A percentile compares a stretch with the other conserved stretches of the same genome.
Evolutionary conservation across 148 eudicot genomes (phyloP).

Genomic region (Chenopodium quinoa): DNA sequence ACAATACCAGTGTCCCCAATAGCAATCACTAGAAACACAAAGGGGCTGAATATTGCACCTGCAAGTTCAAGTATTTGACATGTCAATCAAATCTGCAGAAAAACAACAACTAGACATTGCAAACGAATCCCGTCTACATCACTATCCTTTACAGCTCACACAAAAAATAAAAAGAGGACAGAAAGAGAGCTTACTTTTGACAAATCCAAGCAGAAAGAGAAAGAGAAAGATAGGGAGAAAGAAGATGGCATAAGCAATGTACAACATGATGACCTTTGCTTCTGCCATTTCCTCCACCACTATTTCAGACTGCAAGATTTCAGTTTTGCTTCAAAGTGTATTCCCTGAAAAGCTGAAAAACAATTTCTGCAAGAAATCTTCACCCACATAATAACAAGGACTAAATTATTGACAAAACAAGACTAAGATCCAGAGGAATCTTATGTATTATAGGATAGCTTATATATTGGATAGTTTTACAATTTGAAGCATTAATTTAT

Average conservation of each 20-base stretch:
- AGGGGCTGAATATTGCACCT: slow-evolving; percentile 35
- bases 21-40: slow-evolving; percentile 32
- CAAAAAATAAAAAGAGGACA: neutral
- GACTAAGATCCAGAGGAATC: neutral
- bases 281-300: slow-evolving; percentile 21
- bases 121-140: neutral
- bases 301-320: neutral
- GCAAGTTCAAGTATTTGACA: neutral
- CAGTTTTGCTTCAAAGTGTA: slow-evolving; percentile 5
- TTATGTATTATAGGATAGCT: neutral
- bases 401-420: neutral
- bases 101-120: no score
- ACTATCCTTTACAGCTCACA: no score
- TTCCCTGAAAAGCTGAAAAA: neutral
- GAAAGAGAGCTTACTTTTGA: slow-evolving; percentile 26
- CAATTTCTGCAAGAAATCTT: neutral
- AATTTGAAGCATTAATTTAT: neutral
- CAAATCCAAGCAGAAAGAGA: slow-evolving; percentile 25
- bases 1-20: slow-evolving; percentile 34
- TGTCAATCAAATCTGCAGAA: neutral
- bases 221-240: slow-evolving; percentile 29
- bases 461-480: neutral
- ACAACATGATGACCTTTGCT: slow-evolving; percentile 24
- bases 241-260: slow-evolving; percentile 25
- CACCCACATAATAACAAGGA: neutral